Evolutionary conservation across 257 asterid genomes (phyloP).

Genomic region (Solanum neorickii): DNA sequence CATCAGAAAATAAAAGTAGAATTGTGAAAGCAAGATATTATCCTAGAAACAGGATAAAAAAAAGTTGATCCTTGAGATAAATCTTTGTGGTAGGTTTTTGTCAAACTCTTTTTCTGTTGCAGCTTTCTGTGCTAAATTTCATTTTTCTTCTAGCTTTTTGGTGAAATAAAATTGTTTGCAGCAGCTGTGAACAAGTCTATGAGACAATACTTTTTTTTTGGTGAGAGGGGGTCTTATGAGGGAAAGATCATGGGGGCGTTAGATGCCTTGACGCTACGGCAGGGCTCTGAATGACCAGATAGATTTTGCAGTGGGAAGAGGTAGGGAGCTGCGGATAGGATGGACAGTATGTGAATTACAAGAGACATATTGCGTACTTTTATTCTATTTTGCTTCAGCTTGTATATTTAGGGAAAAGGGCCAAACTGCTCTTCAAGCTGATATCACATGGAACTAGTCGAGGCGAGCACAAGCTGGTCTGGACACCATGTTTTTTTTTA

Average conservation of each 20-base stretch:
- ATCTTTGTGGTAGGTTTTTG: not conserved
- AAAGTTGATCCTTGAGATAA: not conserved
- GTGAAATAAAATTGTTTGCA: not conserved
- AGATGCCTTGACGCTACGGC: not conserved
- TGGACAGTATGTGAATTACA: not conserved
- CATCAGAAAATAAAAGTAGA: not conserved
- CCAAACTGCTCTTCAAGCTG: not conserved
- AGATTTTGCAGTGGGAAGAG: not conserved
- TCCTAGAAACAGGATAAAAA: not conserved
- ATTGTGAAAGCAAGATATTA: not conserved
- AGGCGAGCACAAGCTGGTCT: not conserved
- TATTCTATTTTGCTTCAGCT: not conserved
- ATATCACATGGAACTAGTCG: not conserved
- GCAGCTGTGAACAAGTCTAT: not conserved
- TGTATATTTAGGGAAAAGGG: not conserved
- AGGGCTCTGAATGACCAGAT: not conserved
- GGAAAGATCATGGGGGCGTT: not conserved
- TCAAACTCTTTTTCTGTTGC: not conserved
- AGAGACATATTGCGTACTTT: not conserved
- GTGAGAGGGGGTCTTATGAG: not conserved
- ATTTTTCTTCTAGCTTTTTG: not conserved
- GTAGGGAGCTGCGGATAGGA: not conserved
- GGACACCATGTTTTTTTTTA: not conserved
- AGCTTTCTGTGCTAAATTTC: not conserved
- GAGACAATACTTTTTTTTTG: not conserved